Percentiles rank a stretch among this genome's conserved stretches.
Evolutionary conservation across 345 rosid species (phyloP).

Genomic region (Syzygium grande): DNA sequence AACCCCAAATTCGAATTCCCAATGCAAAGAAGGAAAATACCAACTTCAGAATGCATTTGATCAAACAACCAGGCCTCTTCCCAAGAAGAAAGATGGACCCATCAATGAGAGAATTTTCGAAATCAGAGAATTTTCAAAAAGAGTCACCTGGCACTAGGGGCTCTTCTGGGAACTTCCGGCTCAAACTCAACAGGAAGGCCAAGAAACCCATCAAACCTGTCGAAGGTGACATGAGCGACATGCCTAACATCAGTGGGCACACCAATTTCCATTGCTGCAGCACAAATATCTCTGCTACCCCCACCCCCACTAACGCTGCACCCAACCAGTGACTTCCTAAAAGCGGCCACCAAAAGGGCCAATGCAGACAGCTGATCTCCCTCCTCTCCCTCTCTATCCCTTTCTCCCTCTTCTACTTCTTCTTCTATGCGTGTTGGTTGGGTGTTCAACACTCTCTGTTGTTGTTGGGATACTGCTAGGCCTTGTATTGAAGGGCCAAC

Average conservation of each 20-base stretch:
- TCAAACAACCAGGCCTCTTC: background rate
- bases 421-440: constrained; percentile 6
- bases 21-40: background rate
- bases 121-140: background rate
- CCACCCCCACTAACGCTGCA: constrained; percentile 40
- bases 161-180: constrained; percentile 88
- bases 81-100: background rate
- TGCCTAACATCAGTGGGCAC: constrained; percentile 90
- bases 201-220: constrained; percentile 93
- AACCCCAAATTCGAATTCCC: background rate
- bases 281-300: constrained; percentile 36
- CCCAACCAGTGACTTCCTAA: constrained; percentile 72
- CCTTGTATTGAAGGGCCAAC: background rate
- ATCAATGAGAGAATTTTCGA: background rate
- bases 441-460: background rate
- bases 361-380: constrained; percentile 59
- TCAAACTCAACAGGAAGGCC: constrained; percentile 98
- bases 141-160: constrained; percentile 90
- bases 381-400: constrained; percentile 19
- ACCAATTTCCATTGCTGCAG: constrained; percentile 79
- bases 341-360: constrained; percentile 54
- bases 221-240: constrained; percentile 98
- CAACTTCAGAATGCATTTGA: background rate
- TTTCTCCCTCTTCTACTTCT: constrained; percentile 7
- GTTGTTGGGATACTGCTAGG: background rate